These are phyloP conservation scores for Lindgomyces ingoldianus DNA, from an alignment of 495 filamentous ascomycete genomes.

Conservation along the genomic window DNA sequence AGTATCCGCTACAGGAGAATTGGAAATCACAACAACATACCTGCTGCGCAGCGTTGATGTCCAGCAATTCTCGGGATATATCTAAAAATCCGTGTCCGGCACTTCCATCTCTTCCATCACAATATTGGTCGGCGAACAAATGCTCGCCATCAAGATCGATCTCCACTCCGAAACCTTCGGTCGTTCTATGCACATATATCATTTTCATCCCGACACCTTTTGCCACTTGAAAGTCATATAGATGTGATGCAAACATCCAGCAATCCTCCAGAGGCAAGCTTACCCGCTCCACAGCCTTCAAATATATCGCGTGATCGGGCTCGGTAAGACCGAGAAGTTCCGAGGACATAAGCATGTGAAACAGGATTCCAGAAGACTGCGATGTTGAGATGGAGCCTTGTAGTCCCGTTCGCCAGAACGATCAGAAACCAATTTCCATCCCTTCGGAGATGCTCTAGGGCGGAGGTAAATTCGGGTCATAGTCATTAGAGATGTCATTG, in stretches of 20 bases:
- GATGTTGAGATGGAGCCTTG: constrained; percentile 22
- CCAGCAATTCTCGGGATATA: neutral
- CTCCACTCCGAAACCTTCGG: constrained; percentile 11
- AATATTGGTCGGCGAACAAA: constrained; percentile 7
- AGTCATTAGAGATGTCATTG: constrained; percentile 21
- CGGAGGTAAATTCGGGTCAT: constrained; percentile 19
- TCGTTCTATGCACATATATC: constrained; percentile 15
- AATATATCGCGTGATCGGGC: constrained; percentile 16
- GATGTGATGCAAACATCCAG: constrained; percentile 18
- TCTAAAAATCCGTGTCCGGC: neutral
- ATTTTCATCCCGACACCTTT: constrained; percentile 15
- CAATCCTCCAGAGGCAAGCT: constrained; percentile 1
- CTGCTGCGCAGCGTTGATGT: neutral
- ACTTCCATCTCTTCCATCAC: neutral
- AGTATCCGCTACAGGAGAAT: neutral
- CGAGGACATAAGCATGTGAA: constrained; percentile 25
- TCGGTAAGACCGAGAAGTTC: constrained; percentile 20
- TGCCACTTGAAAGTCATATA: constrained; percentile 26
- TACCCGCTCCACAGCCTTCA: constrained; percentile 9
- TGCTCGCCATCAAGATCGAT: neutral
- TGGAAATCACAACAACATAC: neutral
- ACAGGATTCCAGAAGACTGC: constrained; percentile 20
- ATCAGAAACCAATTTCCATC: constrained; percentile 8
- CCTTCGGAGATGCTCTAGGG: constrained; percentile 3
- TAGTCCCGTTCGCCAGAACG: constrained; percentile 28